Evolutionary conservation across 2,329 filamentous ascomycete genomes (phyloP).

Genomic region (Colletotrichum trifolii): DNA sequence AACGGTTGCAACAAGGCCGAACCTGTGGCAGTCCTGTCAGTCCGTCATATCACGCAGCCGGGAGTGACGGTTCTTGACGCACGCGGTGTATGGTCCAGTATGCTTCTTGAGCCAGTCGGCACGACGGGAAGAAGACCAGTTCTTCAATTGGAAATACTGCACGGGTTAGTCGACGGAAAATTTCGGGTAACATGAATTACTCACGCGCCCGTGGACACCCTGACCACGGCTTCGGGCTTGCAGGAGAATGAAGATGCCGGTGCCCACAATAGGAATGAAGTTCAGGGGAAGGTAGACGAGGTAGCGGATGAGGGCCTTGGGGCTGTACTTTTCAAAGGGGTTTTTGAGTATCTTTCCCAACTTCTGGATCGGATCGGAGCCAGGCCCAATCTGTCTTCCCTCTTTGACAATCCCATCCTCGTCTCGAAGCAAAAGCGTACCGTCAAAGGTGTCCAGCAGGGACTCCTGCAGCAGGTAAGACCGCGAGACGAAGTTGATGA

Average conservation of each 20-base stretch:
- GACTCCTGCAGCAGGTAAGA: constrained; percentile 85
- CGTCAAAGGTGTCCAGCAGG: constrained; percentile 90
- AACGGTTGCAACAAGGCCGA: constrained; percentile 78
- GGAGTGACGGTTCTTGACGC: constrained; percentile 37
- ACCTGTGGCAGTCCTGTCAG: constrained; percentile 59
- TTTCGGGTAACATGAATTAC: constrained; percentile 39
- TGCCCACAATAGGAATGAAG: constrained; percentile 91
- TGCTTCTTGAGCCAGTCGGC: constrained; percentile 77
- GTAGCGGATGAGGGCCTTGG: constrained; percentile 77
- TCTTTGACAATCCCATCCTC: constrained; percentile 73
- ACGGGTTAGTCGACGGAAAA: constrained; percentile 31
- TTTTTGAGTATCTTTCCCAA: constrained; percentile 68
- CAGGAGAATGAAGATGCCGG: constrained; percentile 79
- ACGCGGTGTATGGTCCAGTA: constrained; percentile 84
- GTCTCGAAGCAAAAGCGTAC: constrained; percentile 66
- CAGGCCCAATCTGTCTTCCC: constrained; percentile 77
- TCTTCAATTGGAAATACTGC: constrained; percentile 92
- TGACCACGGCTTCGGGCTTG: constrained; percentile 66
- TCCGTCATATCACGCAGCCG: constrained; percentile 18
- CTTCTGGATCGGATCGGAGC: constrained; percentile 66
- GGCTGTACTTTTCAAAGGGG: constrained; percentile 67
- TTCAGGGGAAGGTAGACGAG: constrained; percentile 91
- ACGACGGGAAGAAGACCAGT: constrained; percentile 75
- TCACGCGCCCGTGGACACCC: constrained; percentile 64
- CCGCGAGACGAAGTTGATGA: constrained; percentile 68